Evolutionary conservation across 2,329 filamentous ascomycete genomes (phyloP).

Genomic region (Apiospora malaysiana): DNA sequence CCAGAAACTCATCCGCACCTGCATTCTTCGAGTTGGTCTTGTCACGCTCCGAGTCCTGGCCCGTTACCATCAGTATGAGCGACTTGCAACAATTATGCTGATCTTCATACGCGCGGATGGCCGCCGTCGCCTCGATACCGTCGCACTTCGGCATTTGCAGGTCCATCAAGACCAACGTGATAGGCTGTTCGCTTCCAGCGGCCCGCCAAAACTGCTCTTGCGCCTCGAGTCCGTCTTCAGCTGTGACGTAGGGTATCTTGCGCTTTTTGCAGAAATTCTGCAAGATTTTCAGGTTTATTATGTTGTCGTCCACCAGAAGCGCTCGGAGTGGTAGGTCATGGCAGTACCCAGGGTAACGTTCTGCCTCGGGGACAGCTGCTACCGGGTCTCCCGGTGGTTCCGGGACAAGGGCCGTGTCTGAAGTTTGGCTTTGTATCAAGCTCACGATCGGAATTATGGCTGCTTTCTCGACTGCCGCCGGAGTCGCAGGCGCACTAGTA

Average conservation of each 20-base stretch:
- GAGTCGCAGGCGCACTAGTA: neutral
- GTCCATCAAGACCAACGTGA: conserved; percentile 24
- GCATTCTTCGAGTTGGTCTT: conserved; percentile 16
- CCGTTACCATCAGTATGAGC: conserved; percentile 23
- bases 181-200: conserved; percentile 9
- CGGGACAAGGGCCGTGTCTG: neutral
- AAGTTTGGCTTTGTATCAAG: neutral
- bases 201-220: conserved; percentile 13
- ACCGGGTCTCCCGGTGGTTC: neutral
- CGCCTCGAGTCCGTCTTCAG: conserved; percentile 21
- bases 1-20: conserved; percentile 24
- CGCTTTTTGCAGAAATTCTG: conserved; percentile 24
- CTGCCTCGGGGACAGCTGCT: neutral
- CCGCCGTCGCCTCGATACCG: conserved; percentile 22
- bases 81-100: neutral
- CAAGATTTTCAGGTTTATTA: conserved; percentile 22
- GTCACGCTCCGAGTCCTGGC: conserved; percentile 23
- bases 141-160: conserved; percentile 24
- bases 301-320: conserved; percentile 25
- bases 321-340: conserved; percentile 11
- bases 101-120: conserved; percentile 23
- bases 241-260: conserved; percentile 22
- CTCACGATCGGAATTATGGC: neutral
- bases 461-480: neutral
- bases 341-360: neutral